These are phyloP conservation scores for Globisporangium okanoganense DNA, from an alignment of 352 stramenopile genomes.

Conservation along the genomic window DNA sequence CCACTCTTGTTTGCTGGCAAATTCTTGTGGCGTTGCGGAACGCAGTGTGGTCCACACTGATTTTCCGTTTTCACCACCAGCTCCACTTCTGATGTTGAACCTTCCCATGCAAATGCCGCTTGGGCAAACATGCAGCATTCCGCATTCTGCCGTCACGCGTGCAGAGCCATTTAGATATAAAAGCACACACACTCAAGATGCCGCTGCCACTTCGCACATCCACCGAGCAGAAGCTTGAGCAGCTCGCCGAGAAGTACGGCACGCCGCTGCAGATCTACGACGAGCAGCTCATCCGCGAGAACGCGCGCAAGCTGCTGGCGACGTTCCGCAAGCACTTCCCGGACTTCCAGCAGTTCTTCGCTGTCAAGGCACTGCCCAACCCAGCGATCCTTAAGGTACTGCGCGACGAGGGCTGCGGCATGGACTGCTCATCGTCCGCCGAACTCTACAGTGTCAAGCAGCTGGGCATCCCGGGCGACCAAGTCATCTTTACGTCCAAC, in stretches of 20 bases:
- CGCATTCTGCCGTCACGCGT: background rate
- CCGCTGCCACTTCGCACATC: conserved; percentile 44
- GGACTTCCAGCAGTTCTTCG: conserved; percentile 87
- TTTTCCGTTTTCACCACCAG: conserved; percentile 3
- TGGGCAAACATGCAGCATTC: background rate
- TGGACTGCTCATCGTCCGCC: conserved; percentile 86
- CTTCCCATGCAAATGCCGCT: background rate
- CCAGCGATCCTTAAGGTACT: conserved; percentile 85
- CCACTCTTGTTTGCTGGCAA: background rate
- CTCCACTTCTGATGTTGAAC: conserved; percentile 6
- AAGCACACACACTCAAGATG: conserved; percentile 21
- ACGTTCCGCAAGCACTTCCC: conserved; percentile 76
- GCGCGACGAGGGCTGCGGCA: conserved; percentile 77
- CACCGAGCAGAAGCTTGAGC: conserved; percentile 50
- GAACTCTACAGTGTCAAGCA: conserved; percentile 79
- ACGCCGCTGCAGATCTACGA: conserved; percentile 89
- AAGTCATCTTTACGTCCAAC: conserved; percentile 90
- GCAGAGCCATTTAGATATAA: no score
- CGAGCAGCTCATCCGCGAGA: conserved; percentile 78
- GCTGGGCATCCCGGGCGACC: conserved; percentile 66
- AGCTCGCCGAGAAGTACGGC: conserved; percentile 68
- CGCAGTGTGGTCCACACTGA: conserved; percentile 1
- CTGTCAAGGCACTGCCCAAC: conserved; percentile 89
- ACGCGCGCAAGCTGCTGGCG: conserved; percentile 63
- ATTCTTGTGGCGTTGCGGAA: conserved; percentile 9